Conservation (phyloP, 371 early-diverging fungal genomes). For the Rhizopus arrhizus region DNA sequence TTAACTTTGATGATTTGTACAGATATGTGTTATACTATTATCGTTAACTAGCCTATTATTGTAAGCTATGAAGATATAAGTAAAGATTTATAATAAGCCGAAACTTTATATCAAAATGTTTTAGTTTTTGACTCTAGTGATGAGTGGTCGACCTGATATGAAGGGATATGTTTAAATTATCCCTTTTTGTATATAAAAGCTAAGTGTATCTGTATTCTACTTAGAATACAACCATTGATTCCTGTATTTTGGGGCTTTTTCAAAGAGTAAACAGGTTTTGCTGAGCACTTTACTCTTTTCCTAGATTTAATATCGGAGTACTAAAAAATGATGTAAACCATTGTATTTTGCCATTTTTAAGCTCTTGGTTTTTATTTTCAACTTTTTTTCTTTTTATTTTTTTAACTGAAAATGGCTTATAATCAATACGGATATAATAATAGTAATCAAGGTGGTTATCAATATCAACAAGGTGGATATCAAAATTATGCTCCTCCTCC, state of each 20-base stretch:
- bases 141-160: conserved; percentile 27
- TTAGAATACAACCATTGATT: no score
- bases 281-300: no score
- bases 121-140: conserved; percentile 24
- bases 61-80: conserved; percentile 75
- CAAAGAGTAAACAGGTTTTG: no score
- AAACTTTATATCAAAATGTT: neutral
- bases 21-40: conserved; percentile 78
- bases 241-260: no score
- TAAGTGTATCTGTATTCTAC: no score
- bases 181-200: no score
- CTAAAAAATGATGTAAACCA: neutral
- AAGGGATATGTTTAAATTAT: conserved; percentile 8
- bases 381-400: neutral
- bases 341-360: neutral
- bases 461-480: conserved; percentile 18
- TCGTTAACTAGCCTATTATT: conserved; percentile 77
- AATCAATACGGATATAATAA: conserved; percentile 9
- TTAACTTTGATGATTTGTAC: conserved; percentile 89
- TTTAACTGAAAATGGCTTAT: conserved; percentile 9
- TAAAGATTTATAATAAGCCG: neutral
- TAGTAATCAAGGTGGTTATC: conserved; percentile 1
- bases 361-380: neutral
- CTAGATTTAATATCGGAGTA: neutral
- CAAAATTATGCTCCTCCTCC: conserved; percentile 9